phyloP scores from a whole-genome alignment of 2,329 filamentous ascomycete species.

The Monilinia vaccinii-corymbosi region DNA sequence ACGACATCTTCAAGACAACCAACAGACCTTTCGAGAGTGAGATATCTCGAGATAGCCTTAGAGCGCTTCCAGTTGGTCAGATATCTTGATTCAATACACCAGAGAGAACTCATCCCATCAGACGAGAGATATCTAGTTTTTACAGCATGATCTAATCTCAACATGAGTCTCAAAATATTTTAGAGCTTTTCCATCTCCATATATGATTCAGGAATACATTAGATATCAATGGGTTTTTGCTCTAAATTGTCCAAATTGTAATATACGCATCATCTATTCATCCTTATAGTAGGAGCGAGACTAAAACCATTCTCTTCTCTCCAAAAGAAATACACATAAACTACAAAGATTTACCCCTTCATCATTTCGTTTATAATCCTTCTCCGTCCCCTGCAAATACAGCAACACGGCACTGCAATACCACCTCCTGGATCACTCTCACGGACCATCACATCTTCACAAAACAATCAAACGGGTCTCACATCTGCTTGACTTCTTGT shows the following conservation, averaged over 20 bases:
- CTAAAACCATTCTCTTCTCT: background rate
- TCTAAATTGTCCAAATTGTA: background rate
- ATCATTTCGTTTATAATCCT: background rate
- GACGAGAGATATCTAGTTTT: background rate
- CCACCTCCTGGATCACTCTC: background rate
- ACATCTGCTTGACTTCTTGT: background rate
- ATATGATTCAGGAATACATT: background rate
- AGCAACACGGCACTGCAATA: background rate
- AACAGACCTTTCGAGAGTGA: background rate
- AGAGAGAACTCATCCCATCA: background rate
- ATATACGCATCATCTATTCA: no score
- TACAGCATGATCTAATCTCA: background rate
- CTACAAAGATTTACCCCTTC: background rate
- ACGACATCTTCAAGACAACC: background rate
- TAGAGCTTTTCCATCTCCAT: background rate
- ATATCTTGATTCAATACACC: background rate
- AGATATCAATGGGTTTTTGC: background rate
- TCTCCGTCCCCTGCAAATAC: background rate
- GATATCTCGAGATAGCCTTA: background rate
- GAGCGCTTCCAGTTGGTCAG: background rate
- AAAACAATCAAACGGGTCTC: conserved; percentile 6
- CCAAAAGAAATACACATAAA: background rate
- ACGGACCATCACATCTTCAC: background rate
- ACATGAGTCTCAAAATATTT: background rate
- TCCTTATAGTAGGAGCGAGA: no score